These are phyloP conservation scores for Spatholobus suberectus DNA, from an alignment of 306 rosid species.

Conservation along the genomic window DNA sequence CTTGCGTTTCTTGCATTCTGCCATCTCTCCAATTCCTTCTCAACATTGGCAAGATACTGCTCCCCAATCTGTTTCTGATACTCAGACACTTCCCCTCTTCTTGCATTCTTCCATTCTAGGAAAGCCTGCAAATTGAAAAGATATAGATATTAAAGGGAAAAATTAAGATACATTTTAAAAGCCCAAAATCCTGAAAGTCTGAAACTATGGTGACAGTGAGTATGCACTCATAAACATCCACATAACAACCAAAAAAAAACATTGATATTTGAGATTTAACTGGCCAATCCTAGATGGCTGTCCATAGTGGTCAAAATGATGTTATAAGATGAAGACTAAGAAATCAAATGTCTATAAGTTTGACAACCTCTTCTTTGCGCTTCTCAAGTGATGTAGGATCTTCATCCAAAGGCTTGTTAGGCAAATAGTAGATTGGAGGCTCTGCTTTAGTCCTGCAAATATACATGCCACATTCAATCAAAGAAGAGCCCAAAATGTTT, in stretches of 20 bases:
- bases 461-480: constrained; percentile 39
- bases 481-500: constrained; percentile 19
- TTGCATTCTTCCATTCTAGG: constrained; percentile 81
- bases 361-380: constrained; percentile 78
- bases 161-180: background rate
- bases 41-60: constrained; percentile 84
- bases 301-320: background rate
- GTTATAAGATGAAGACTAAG: constrained; percentile 19
- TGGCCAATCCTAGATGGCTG: background rate
- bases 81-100: constrained; percentile 85
- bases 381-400: constrained; percentile 59
- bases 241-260: constrained; percentile 3
- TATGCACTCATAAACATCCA: constrained; percentile 9
- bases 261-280: background rate
- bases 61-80: constrained; percentile 93
- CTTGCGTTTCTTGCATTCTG: constrained; percentile 84
- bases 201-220: background rate
- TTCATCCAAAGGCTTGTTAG: constrained; percentile 86
- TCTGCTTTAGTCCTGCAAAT: constrained; percentile 88
- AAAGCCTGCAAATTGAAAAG: constrained; percentile 63
- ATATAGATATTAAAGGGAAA: background rate
- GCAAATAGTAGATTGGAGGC: constrained; percentile 90
- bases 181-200: constrained; percentile 19
- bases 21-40: constrained; percentile 97
- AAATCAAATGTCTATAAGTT: constrained; percentile 19